Evolutionary conservation across 2,329 filamentous ascomycete species (phyloP).

Genomic region (Epichloe coenophiala): DNA sequence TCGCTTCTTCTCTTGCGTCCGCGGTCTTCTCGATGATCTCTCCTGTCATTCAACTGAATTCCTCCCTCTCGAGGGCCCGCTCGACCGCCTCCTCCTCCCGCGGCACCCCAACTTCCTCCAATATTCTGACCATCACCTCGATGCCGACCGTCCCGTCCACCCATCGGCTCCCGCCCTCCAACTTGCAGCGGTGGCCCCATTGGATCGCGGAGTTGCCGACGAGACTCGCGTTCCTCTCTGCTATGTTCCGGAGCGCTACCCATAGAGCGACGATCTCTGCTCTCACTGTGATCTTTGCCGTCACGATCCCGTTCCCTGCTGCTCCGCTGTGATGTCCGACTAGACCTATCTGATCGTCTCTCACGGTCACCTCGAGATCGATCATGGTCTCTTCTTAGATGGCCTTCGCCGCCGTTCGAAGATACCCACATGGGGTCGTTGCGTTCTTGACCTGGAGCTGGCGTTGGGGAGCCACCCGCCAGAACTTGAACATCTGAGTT

Average conservation of each 20-base stretch:
- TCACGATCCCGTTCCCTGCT: constrained; percentile 39
- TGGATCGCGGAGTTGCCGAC: constrained; percentile 16
- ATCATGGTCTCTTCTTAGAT: constrained; percentile 25
- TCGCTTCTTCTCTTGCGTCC: constrained; percentile 31
- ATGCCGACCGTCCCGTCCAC: constrained; percentile 20
- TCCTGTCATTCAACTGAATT: constrained; percentile 18
- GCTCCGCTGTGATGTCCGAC: constrained; percentile 30
- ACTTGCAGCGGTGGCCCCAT: constrained; percentile 17
- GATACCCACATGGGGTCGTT: constrained; percentile 26
- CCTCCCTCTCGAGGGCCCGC: constrained; percentile 19
- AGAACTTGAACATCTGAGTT: constrained; percentile 44
- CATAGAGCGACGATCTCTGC: constrained; percentile 29
- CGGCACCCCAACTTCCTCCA: constrained; percentile 10
- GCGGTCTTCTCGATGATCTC: constrained; percentile 22
- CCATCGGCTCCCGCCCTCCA: constrained; percentile 18
- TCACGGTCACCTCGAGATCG: constrained; percentile 30
- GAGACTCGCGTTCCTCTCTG: constrained; percentile 22
- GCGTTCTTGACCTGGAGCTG: constrained; percentile 35
- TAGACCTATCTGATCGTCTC: constrained; percentile 25
- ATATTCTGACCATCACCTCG: constrained; percentile 12
- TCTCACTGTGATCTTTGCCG: constrained; percentile 29
- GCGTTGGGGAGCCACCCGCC: constrained; percentile 38
- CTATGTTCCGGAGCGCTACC: constrained; percentile 16
- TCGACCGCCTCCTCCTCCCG: constrained; percentile 11
- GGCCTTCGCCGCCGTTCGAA: constrained; percentile 19